Percentiles rank a stretch among this genome's conserved stretches.
Conservation (phyloP, 352 stramenopile genomes). For the Pythium aquatile region DNA sequence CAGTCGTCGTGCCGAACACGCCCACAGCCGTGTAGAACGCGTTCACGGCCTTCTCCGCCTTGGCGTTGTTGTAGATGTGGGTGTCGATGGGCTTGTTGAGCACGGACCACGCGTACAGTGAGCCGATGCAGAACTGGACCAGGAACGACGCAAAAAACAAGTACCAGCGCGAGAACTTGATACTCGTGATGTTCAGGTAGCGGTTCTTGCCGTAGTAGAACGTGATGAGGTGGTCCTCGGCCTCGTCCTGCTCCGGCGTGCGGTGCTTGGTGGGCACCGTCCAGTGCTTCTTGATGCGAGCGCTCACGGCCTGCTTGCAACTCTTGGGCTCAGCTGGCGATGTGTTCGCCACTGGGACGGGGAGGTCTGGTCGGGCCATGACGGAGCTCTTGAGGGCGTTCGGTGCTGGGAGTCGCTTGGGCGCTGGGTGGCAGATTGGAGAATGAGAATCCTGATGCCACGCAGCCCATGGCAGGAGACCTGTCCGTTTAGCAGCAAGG, state of each 20-base stretch:
- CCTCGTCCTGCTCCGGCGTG: slow-evolving; percentile 32
- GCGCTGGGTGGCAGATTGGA: slow-evolving; percentile 5
- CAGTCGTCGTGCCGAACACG: slow-evolving; percentile 50
- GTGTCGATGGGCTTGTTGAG: slow-evolving; percentile 66
- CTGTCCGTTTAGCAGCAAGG: too few relatives aligned
- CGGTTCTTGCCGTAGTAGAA: slow-evolving; percentile 33
- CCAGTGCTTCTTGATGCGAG: slow-evolving; percentile 27
- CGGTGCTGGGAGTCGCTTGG: slow-evolving; percentile 1
- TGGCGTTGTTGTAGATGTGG: slow-evolving; percentile 47
- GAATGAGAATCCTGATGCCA: slow-evolving; percentile 8
- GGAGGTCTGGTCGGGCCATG: neutral
- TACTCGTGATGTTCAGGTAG: slow-evolving; percentile 27
- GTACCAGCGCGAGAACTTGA: slow-evolving; percentile 66
- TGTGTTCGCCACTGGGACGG: neutral
- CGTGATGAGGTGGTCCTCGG: slow-evolving; percentile 35
- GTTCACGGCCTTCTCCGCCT: slow-evolving; percentile 52
- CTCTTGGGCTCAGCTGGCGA: slow-evolving; percentile 1
- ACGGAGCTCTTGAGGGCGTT: neutral
- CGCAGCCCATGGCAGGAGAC: too few relatives aligned
- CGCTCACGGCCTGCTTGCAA: slow-evolving; percentile 12
- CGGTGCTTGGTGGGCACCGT: slow-evolving; percentile 29
- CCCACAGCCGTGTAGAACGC: slow-evolving; percentile 70
- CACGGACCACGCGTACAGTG: slow-evolving; percentile 71
- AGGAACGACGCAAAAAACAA: slow-evolving; percentile 61
- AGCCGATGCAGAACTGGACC: slow-evolving; percentile 70